phyloP scores from a whole-genome alignment of 768 basidiomycete species.

The Boletus reticuloceps region DNA sequence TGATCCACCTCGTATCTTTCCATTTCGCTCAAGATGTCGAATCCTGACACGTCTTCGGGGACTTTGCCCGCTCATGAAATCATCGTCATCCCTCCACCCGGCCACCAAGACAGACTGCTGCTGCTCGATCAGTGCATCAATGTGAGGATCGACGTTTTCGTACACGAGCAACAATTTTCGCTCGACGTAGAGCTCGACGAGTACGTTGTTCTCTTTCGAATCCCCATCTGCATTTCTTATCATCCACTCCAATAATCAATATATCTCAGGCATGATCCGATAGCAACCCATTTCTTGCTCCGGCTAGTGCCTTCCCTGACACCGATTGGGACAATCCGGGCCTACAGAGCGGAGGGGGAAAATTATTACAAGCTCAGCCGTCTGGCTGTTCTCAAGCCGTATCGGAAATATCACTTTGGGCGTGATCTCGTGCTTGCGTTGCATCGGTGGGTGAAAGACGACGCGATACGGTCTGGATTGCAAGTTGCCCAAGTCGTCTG shows the following conservation, averaged over 20 bases:
- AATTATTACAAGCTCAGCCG: slow-evolving; percentile 71
- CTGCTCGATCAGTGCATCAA: slow-evolving; percentile 67
- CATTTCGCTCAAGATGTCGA: slow-evolving; percentile 13
- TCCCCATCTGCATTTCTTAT: slow-evolving; percentile 8
- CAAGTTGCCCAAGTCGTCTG: slow-evolving; percentile 44
- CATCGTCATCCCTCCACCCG: slow-evolving; percentile 40
- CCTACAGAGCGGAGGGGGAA: slow-evolving; percentile 34
- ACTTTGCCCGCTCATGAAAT: slow-evolving; percentile 54
- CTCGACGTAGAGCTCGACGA: slow-evolving; percentile 74
- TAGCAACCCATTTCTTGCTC: slow-evolving; percentile 69
- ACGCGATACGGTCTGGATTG: slow-evolving; percentile 29
- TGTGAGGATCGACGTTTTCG: slow-evolving; percentile 50
- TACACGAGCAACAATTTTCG: slow-evolving; percentile 59
- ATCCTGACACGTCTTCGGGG: slow-evolving; percentile 7
- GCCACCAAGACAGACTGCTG: slow-evolving; percentile 36
- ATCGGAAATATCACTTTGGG: slow-evolving; percentile 64
- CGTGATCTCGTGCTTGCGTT: slow-evolving; percentile 60
- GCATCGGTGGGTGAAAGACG: slow-evolving; percentile 54
- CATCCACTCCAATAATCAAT: slow-evolving; percentile 8
- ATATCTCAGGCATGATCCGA: slow-evolving; percentile 52
- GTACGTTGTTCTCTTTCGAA: slow-evolving; percentile 38
- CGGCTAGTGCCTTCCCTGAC: slow-evolving; percentile 57
- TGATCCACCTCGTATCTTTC: not conserved
- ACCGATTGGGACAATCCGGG: slow-evolving; percentile 73
- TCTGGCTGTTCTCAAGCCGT: slow-evolving; percentile 64